Evolutionary conservation across 2,329 filamentous ascomycete species (phyloP), one percentile per base, ranked within the genome.

Genomic region (Paracorniculantispora psalliotae): DNA sequence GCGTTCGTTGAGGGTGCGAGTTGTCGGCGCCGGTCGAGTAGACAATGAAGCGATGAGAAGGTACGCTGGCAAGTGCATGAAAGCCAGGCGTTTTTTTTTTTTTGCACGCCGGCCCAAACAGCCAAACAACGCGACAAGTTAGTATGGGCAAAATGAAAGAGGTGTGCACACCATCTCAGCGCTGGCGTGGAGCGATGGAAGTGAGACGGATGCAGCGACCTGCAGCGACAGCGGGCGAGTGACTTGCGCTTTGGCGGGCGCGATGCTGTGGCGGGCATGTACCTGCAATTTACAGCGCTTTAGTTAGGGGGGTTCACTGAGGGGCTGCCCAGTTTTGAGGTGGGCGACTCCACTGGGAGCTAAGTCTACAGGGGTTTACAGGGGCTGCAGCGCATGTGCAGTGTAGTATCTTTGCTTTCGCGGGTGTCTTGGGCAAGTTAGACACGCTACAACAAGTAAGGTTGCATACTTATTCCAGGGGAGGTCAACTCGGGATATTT

Each of bases 11-110:
- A 51, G 35, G 35, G 9, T 49, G 25, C 19, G 46, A 25, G 55
- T 33, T n/a, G 46, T 9, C 17, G 46, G 25, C 12, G 46, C 25
- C 17, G 55, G n/a, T 50, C 47, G 55, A 25, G 55, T 10, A n/a
- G 55, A 57, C 8, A 57, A 19, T 43, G 55, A 50, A 43, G 55
- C n/a, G 23, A 47, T 3, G 54, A 50, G 37, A 23, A 57, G 9
- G 55, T 57, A 57, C 17, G 55, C 47, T 44, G 55, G 55, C n/a
- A 57, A 33, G 55, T 57, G 43, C 53, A 57, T 57, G 53, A 46
- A 56, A 48, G 25, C 23, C 44, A 15, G 12, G 23, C 21, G 44
- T 28, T 46, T 48, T 41, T 48, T 57, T 39, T 39, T 28, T 19
- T n/a, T n/a, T n/a, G n/a, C n/a, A n/a, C n/a, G n/a, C n/a, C 43